A percentile compares a stretch with the other conserved stretches of the same genome.
Conservation (phyloP, 225 moss, liverwort and hornwort species). For the Marchantia paleacea region DNA sequence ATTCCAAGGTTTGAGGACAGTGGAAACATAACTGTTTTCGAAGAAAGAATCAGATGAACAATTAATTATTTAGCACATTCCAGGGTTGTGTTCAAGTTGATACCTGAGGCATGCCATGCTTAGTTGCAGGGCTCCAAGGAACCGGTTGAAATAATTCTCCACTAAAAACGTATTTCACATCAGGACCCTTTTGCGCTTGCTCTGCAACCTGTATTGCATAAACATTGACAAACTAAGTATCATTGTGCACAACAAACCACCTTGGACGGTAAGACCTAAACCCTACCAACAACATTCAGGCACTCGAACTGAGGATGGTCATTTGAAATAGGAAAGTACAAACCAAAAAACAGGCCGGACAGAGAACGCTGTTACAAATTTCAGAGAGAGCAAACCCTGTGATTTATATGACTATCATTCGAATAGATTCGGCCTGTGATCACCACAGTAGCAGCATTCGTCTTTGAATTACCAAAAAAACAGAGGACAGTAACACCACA, state of each 20-base stretch:
- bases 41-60: not conserved
- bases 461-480: not conserved
- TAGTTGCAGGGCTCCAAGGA: constrained; percentile 88
- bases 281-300: too few relatives aligned
- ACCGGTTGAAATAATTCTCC: constrained; percentile 90
- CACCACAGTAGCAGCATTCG: not conserved
- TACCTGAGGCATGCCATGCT: constrained; percentile 93
- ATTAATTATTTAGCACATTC: not conserved
- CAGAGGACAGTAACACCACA: not conserved
- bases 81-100: not conserved
- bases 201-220: constrained; percentile 53
- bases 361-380: too few relatives aligned
- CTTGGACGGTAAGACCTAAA: not conserved
- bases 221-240: not conserved
- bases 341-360: too few relatives aligned
- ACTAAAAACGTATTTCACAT: constrained; percentile 56
- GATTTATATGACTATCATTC: not conserved
- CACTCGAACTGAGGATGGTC: too few relatives aligned
- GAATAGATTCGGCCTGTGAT: not conserved
- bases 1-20: too few relatives aligned
- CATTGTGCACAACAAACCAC: not conserved
- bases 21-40: too few relatives aligned
- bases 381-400: not conserved
- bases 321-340: too few relatives aligned
- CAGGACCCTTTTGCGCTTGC: constrained; percentile 52